These are phyloP conservation scores for Ustilago sp. DNA, from an alignment of 1,284 basidiomycete genomes.

Conservation along the genomic window DNA sequence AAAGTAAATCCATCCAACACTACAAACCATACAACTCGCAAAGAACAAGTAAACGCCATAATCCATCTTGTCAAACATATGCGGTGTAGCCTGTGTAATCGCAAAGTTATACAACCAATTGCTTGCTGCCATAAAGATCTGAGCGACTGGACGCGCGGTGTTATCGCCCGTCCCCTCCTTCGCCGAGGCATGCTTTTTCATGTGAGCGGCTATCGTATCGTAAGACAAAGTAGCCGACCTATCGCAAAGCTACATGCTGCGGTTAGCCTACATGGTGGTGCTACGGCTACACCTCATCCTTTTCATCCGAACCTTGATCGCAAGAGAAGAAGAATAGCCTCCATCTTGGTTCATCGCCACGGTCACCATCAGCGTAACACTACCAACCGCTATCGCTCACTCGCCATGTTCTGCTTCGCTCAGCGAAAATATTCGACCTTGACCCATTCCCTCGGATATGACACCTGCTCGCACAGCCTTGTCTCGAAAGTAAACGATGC, in stretches of 20 bases:
- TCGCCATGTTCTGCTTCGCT: neutral
- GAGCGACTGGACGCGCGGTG: slow-evolving; percentile 83
- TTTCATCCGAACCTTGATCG: no score
- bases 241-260: no score
- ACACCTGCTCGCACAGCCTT: slow-evolving; percentile 21
- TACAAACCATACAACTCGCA: slow-evolving; percentile 75
- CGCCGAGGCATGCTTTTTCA: slow-evolving; percentile 65
- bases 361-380: neutral
- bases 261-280: no score
- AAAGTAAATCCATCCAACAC: slow-evolving; percentile 73
- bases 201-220: no score
- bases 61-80: slow-evolving; percentile 62
- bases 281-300: no score
- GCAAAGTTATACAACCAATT: slow-evolving; percentile 85
- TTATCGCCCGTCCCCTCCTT: slow-evolving; percentile 79
- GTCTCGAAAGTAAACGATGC: slow-evolving; percentile 26
- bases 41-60: slow-evolving; percentile 78
- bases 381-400: neutral
- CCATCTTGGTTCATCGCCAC: neutral
- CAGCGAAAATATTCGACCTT: slow-evolving; percentile 32
- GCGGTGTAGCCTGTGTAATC: slow-evolving; percentile 63
- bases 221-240: no score
- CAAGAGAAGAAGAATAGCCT: no score
- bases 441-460: slow-evolving; percentile 33
- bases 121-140: slow-evolving; percentile 81